Percentiles rank a stretch among this genome's conserved stretches.
phyloP scores from a whole-genome alignment of 2,329 filamentous ascomycete genomes.

The Ceratocystis variospora region DNA sequence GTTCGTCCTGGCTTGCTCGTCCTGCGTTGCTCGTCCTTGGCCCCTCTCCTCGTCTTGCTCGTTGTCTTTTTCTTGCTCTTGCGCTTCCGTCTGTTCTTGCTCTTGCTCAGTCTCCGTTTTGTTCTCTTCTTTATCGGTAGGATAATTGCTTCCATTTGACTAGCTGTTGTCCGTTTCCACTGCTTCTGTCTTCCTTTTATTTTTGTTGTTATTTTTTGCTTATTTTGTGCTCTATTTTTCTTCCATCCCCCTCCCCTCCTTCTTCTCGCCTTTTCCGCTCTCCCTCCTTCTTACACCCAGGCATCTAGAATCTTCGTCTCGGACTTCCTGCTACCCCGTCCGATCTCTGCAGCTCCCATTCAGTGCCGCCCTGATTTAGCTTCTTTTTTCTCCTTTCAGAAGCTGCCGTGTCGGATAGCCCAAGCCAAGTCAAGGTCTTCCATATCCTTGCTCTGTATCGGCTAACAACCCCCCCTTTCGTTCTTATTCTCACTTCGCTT shows the following conservation, averaged over 20 bases:
- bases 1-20: too few species aligned
- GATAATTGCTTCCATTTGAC: neutral
- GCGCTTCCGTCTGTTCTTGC: neutral
- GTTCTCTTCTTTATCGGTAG: neutral
- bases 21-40: neutral
- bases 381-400: neutral
- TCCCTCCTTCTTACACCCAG: neutral
- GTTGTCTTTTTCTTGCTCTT: neutral
- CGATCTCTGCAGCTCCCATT: neutral
- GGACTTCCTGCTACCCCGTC: neutral
- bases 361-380: neutral
- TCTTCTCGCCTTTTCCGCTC: neutral
- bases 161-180: neutral
- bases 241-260: neutral
- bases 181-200: neutral
- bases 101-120: neutral
- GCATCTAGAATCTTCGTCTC: neutral
- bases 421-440: too few species aligned
- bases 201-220: constrained; percentile 10
- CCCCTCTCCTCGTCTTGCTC: too few species aligned
- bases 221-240: neutral
- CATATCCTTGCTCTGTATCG: neutral
- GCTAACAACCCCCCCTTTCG: neutral
- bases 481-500: neutral
- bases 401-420: too few species aligned